Percentiles rank a stretch among this genome's conserved stretches.
These are phyloP conservation scores for Groenewaldozyma tartarivorans DNA, from an alignment of 805 yeast genomes.

Conservation along the genomic window DNA sequence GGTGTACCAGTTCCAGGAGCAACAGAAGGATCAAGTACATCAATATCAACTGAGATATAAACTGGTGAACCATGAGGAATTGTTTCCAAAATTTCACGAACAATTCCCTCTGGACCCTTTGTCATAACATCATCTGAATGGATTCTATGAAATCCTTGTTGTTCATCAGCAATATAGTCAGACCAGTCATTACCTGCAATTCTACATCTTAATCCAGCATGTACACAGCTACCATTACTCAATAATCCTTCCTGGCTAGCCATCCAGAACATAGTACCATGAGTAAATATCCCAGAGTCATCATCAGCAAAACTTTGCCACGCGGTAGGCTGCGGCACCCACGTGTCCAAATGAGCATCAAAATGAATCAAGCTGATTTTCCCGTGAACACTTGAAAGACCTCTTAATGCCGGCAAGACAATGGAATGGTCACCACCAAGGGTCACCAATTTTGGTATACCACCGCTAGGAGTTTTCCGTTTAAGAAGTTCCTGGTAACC, in stretches of 20 bases:
- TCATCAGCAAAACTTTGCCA: constrained; percentile 57
- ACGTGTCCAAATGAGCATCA: constrained; percentile 81
- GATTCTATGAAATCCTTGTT: constrained; percentile 60
- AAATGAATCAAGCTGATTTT: constrained; percentile 67
- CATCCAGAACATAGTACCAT: constrained; percentile 83
- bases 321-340: constrained; percentile 80
- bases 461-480: constrained; percentile 17
- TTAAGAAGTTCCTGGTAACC: constrained; percentile 46
- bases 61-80: constrained; percentile 61
- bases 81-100: constrained; percentile 40
- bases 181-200: constrained; percentile 49
- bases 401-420: constrained; percentile 61
- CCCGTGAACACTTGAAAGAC: constrained; percentile 52
- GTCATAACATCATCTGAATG: constrained; percentile 67
- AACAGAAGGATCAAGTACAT: constrained; percentile 59
- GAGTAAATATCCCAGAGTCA: constrained; percentile 47
- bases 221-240: constrained; percentile 46
- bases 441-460: constrained; percentile 55
- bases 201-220: constrained; percentile 71
- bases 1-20: constrained; percentile 76
- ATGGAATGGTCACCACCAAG: constrained; percentile 82
- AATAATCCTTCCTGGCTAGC: constrained; percentile 62
- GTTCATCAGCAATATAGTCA: constrained; percentile 58
- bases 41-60: constrained; percentile 43
- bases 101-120: constrained; percentile 52